These are phyloP conservation scores for Gossypium arboreum DNA, from an alignment of 345 rosid genomes.

Conservation along the genomic window DNA sequence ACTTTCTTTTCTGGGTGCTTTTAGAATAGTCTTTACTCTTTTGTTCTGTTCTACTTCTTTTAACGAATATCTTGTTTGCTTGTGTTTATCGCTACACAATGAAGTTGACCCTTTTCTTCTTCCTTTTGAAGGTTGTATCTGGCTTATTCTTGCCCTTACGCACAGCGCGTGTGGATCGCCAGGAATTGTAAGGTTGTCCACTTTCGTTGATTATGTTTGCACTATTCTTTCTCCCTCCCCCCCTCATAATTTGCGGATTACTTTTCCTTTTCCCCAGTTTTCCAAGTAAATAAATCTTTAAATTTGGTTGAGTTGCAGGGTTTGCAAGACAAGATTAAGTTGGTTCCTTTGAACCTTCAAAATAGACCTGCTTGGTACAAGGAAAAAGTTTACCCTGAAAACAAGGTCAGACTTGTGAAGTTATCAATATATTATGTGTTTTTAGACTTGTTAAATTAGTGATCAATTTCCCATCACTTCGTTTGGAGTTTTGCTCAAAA, in stretches of 20 bases:
- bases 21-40: too few relatives aligned
- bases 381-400: constrained; percentile 72
- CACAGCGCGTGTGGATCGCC: constrained; percentile 94
- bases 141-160: constrained; percentile 57
- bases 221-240: too few relatives aligned
- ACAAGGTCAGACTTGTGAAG: constrained; percentile 51
- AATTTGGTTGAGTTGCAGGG: constrained; percentile 44
- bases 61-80: not conserved
- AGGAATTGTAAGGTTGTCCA: constrained; percentile 66
- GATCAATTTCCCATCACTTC: not conserved
- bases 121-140: constrained; percentile 55
- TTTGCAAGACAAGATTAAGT: constrained; percentile 66
- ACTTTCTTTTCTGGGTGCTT: not conserved
- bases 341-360: constrained; percentile 69
- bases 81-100: not conserved
- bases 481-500: not conserved
- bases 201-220: not conserved
- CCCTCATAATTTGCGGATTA: not conserved
- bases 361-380: constrained; percentile 86
- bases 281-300: not conserved
- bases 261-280: not conserved
- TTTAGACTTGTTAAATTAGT: not conserved
- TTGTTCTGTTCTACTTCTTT: not conserved
- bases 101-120: not conserved
- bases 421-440: not conserved